Percentiles rank a stretch among this genome's conserved stretches.
Conservation (phyloP, 768 basidiomycete species). For the Suillus plorans region DNA sequence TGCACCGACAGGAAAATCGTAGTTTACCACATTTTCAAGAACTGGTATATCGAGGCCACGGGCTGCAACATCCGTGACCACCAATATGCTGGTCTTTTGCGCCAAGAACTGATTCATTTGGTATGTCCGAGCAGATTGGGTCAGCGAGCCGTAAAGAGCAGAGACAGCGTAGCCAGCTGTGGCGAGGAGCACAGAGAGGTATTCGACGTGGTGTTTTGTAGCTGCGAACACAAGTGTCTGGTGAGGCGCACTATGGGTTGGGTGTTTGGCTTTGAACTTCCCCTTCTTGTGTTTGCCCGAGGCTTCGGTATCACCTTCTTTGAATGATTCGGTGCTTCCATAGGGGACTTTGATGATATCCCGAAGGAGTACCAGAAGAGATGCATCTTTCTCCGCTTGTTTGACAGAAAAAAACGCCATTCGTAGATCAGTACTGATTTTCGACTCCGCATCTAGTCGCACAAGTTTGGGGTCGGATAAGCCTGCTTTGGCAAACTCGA, state of each 20-base stretch:
- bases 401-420: slow-evolving; percentile 96
- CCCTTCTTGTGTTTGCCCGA: slow-evolving; percentile 45
- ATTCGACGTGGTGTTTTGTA: slow-evolving; percentile 99
- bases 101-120: slow-evolving; percentile 92
- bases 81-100: slow-evolving; percentile 77
- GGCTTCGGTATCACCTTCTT: slow-evolving; percentile 25
- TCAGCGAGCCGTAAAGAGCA: slow-evolving; percentile 93
- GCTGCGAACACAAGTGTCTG: slow-evolving; percentile 95
- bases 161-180: slow-evolving; percentile 87
- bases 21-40: slow-evolving; percentile 95
- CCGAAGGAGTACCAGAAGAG: slow-evolving; percentile 76
- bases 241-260: slow-evolving; percentile 65
- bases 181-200: slow-evolving; percentile 73
- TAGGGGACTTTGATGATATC: slow-evolving; percentile 86
- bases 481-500: slow-evolving; percentile 98
- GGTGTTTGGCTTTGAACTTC: slow-evolving; percentile 48
- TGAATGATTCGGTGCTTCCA: slow-evolving; percentile 32
- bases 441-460: slow-evolving; percentile 94
- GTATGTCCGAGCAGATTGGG: slow-evolving; percentile 83
- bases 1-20: slow-evolving; percentile 94
- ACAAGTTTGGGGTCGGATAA: slow-evolving; percentile 91
- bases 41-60: slow-evolving; percentile 98
- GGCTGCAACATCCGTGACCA: slow-evolving; percentile 98
- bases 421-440: slow-evolving; percentile 89
- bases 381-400: slow-evolving; percentile 92